Evolutionary conservation across 2,329 filamentous ascomycete species (phyloP), one percentile per base, ranked within the genome.

Genomic region (Nectriaceae sp.): DNA sequence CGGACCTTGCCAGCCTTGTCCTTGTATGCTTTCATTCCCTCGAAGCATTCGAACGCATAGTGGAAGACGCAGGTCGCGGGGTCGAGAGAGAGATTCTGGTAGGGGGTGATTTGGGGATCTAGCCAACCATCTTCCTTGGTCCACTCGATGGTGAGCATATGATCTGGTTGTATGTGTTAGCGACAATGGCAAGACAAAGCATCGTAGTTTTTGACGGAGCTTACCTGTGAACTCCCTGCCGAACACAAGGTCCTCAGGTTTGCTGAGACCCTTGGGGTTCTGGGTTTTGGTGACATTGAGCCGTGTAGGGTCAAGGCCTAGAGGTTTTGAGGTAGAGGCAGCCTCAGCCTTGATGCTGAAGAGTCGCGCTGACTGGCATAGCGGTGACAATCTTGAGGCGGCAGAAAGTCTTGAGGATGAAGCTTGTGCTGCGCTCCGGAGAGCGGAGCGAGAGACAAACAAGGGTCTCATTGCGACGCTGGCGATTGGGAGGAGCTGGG

Each of bases 21-120:
- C 73, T 93, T 95, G 81, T 99, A 99, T 51, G 94, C 94, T 78
- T 99, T 99, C 91, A 97, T 96, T 61, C 94, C 94, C 77, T 99
- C 94, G 73, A 99, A 99, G 70, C 89, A 94, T 72, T 95, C 90
- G 67, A 97, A 97, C 41, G 90, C 94, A 73, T 99, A 99, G 81
- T 99, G 94, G 75, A 99, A 93, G 54, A 97, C 94, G 75, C 92
- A 97, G 26, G 90, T 94, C 37, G 94, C 90, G 21, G 94, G 94
- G 71, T 97, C 94, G 63, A 99, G 87, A 39, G 89, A 93, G 61
- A 99, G 89, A 75, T 97, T 97, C 74, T 97, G 91, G 78, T 97
- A 97, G 18, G 94, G 94, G 16, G 83, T 85, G 67, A 99, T 97
- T 57, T 83, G 80, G 49, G 93, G 90, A 13, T 85, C 74, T 36